Evolutionary conservation across 768 basidiomycete genomes (phyloP), one percentile per base, ranked within the genome.

Genomic region (Boletus rufocinnamomeus): DNA sequence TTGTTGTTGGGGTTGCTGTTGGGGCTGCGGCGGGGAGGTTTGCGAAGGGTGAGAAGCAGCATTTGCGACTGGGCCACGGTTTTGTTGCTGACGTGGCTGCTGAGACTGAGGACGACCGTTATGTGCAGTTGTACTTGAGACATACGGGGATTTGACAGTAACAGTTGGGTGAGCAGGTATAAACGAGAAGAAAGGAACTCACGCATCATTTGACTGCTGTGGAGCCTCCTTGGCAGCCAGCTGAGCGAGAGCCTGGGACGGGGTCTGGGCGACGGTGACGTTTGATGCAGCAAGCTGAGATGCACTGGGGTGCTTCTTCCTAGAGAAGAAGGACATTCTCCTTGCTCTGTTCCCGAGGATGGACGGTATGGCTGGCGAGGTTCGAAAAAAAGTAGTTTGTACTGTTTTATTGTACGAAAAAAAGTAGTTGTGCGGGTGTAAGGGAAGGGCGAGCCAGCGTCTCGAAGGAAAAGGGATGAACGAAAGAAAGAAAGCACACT

Each of bases 241-340:
- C 72, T 87, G 87, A 43, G 84, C 84, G 9, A 89, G 80, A 35
- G 87, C 87, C 69, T 89, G 85, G 58, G 81, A 84, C 8, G 86
- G 84, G 9, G 86, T 83, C 70, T 86, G 84, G 8, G 82, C 77
- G 54, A 86, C 76, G 44, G 84, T 81, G 63, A 86, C 84, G 66
- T 74, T 75, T 32, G 81, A 63, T 28, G 76, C 64, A 50, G 71
- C 68, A 54, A 76, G 74, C 64, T 80, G 80, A 25, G 74, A 75
- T 63, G 76, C 74, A 50, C 76, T 82, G 53, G 83, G 80, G 63
- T 86, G 82, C 83, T 90, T 92, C 87, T 86, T 91, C 83, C 89
- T 83, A 45, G 84, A 88, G 84, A 93, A 93, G 89, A 92, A 93
- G 82, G 90, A 91, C 91, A 93, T 93, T 85, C 87, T 87, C 74